Evolutionary conservation across 176 grass and related monocot species (phyloP), one percentile per base, ranked within the genome.

Genomic region (Avena eriantha): DNA sequence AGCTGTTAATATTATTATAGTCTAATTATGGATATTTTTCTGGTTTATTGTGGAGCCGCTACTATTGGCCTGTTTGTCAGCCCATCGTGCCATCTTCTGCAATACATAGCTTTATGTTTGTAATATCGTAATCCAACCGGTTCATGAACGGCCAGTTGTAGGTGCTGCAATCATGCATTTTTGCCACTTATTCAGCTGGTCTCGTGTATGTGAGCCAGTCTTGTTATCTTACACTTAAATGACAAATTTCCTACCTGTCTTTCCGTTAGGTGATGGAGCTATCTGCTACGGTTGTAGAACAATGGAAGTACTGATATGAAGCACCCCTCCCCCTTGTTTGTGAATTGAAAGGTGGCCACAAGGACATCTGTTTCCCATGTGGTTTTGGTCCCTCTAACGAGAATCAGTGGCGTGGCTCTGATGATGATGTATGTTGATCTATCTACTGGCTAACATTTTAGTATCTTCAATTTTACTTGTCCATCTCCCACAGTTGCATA

Each of bases 221-320:
- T 71, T 10, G 36, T 45, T 72, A 72, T 13, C 3, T 22, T 29
- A 29, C 29, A 29, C 29, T 72, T 72, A 72, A 72, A 66, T 66
- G 63, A 66, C 19, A 22, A 45, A 72, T 72, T 17, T 45, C 36
- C 10, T 8, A 45, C 69, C 5, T 72, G 1, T 45, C 36, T 72
- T 72, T 72, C 33, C 67, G 45, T 45, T 45, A 72, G 18, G 7
- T 24, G 49, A 51, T 51, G 7, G 12, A 12, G 10, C 22, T 72
- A 4, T 2, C 36, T 72, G 69, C 19, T 8, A n/a, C 21, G 69
- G 69, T 45, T 72, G 19, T 72, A 45, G 4, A 72, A 46, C 36
- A 72, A 72, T 22, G 35, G 36, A 72, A 72, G 69, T 71, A 45
- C 18, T 71, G 9, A 71, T 22, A n/a, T 71, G 69, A 71, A 71